phyloP scores from a whole-genome alignment of 2,329 filamentous ascomycete genomes.

The Scortechinia acanthostroma region DNA sequence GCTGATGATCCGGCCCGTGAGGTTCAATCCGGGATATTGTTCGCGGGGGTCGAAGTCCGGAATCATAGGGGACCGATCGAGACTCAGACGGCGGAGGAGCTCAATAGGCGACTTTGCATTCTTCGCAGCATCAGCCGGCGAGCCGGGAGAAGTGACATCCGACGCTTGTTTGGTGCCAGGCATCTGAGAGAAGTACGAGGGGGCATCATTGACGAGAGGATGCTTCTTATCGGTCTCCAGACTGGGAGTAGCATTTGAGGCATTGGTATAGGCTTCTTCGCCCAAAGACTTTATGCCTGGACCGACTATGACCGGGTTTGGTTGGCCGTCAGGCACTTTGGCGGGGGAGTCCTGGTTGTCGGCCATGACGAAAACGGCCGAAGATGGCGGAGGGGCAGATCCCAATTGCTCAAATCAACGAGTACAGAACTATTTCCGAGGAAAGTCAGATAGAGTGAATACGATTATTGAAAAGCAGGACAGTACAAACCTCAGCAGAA shows the following conservation, averaged over 20 bases:
- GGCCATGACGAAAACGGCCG: conserved; percentile 14
- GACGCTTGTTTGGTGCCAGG: background rate
- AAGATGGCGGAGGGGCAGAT: no score
- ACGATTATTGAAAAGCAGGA: no score
- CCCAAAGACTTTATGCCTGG: conserved; percentile 14
- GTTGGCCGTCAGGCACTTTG: conserved; percentile 15
- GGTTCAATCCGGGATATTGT: conserved; percentile 44
- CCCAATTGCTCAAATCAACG: no score
- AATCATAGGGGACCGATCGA: conserved; percentile 25
- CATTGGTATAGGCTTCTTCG: conserved; percentile 13
- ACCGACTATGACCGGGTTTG: conserved; percentile 17
- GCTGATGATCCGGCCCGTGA: conserved; percentile 57
- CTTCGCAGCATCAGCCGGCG: background rate
- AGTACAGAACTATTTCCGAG: no score
- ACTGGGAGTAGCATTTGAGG: conserved; percentile 16
- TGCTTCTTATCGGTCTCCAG: conserved; percentile 11
- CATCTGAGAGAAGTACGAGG: conserved; percentile 13
- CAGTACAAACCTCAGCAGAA: no score
- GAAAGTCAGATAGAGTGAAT: no score
- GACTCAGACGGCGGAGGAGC: conserved; percentile 34
- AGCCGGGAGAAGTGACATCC: background rate
- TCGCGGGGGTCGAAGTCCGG: conserved; percentile 41
- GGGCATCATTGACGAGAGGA: conserved; percentile 10
- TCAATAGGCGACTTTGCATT: background rate
- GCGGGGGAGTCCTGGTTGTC: conserved; percentile 12